These are phyloP conservation scores for Trichoderma endophyticum DNA, from an alignment of 2,329 filamentous ascomycete species.

Conservation along the genomic window DNA sequence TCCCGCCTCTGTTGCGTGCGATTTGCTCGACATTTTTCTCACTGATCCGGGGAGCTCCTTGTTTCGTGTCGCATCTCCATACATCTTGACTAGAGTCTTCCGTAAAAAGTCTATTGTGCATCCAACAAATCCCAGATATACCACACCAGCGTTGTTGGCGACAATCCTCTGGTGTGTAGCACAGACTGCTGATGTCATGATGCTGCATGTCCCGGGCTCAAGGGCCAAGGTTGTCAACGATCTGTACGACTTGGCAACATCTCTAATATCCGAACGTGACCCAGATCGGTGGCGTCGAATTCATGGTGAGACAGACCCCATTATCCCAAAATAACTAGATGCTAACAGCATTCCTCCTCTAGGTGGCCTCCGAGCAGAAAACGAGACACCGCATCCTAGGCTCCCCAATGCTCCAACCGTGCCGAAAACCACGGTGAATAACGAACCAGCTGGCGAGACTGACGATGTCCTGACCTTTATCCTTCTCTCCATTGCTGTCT, in stretches of 20 bases:
- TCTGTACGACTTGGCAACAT: slow-evolving; percentile 36
- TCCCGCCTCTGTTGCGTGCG: slow-evolving; percentile 41
- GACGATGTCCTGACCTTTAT: slow-evolving; percentile 46
- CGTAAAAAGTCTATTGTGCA: slow-evolving; percentile 43
- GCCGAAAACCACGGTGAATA: slow-evolving; percentile 33
- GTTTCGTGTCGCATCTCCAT: slow-evolving; percentile 45
- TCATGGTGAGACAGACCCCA: slow-evolving; percentile 27
- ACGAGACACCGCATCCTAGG: slow-evolving; percentile 29
- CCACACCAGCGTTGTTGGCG: slow-evolving; percentile 43
- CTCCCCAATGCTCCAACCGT: slow-evolving; percentile 24
- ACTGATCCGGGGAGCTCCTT: slow-evolving; percentile 43
- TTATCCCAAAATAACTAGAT: not conserved
- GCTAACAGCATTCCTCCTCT: not conserved
- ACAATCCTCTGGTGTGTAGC: slow-evolving; percentile 48
- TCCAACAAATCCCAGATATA: slow-evolving; percentile 38
- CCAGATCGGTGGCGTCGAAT: slow-evolving; percentile 38
- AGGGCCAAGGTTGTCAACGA: slow-evolving; percentile 39
- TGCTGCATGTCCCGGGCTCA: slow-evolving; percentile 41
- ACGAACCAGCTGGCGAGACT: slow-evolving; percentile 34
- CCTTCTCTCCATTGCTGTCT: slow-evolving; percentile 45
- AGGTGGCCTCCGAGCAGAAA: slow-evolving; percentile 35
- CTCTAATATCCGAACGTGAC: slow-evolving; percentile 35
- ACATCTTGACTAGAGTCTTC: slow-evolving; percentile 46
- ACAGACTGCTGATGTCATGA: slow-evolving; percentile 45
- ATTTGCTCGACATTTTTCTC: slow-evolving; percentile 48